Percentiles rank a stretch among this genome's conserved stretches.
Evolutionary conservation across 2,329 filamentous ascomycete species (phyloP).

Genomic region (Dactylellina haptotyla): DNA sequence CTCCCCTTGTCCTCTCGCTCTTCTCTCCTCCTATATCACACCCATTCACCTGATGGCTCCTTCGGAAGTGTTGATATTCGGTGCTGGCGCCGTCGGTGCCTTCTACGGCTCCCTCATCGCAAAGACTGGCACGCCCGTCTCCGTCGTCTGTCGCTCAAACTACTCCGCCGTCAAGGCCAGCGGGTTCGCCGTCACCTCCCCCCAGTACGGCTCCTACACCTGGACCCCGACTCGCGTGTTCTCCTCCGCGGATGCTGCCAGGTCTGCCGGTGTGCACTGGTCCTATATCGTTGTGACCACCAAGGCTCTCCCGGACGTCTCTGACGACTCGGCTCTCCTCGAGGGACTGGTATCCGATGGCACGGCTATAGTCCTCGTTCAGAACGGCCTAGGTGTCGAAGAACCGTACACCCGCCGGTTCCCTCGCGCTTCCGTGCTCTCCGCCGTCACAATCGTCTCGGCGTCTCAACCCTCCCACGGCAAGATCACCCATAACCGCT

Average conservation of each 20-base stretch:
- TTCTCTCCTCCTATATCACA: not conserved
- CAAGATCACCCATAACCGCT: conserved; percentile 63
- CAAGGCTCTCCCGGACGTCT: conserved; percentile 70
- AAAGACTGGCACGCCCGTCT: conserved; percentile 68
- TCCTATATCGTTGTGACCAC: conserved; percentile 77
- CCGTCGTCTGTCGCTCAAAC: conserved; percentile 78
- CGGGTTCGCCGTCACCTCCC: conserved; percentile 74
- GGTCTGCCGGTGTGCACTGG: conserved; percentile 64
- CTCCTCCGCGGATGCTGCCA: conserved; percentile 68
- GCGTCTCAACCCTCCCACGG: conserved; percentile 66
- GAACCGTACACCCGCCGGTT: conserved; percentile 66
- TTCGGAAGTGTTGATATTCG: conserved; percentile 48
- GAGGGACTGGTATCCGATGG: conserved; percentile 55
- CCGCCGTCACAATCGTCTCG: conserved; percentile 68
- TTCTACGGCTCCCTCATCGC: conserved; percentile 57
- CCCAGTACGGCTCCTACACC: conserved; percentile 73
- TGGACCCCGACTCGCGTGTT: conserved; percentile 73
- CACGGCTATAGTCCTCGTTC: conserved; percentile 70
- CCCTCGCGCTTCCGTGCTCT: conserved; percentile 67
- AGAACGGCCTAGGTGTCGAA: conserved; percentile 72
- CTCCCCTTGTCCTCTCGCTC: not conserved
- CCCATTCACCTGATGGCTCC: not conserved
- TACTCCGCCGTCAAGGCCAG: conserved; percentile 71
- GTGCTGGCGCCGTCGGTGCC: conserved; percentile 55
- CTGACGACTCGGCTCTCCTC: conserved; percentile 49